Base-by-base conservation (phyloP, 108 stramenopile species). In the Asterionellopsis glacialis region DNA sequence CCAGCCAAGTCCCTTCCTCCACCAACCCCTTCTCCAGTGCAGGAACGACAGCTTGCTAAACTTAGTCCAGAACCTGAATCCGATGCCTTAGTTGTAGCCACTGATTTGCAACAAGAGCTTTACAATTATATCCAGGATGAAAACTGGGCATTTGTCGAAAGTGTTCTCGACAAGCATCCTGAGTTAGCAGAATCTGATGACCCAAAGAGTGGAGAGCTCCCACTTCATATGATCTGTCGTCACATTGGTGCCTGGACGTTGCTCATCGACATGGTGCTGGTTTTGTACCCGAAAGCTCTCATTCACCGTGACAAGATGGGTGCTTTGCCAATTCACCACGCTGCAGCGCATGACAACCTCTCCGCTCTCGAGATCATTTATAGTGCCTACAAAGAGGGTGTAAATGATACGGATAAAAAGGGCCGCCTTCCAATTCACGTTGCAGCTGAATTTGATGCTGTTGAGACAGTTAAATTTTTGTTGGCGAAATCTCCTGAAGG, bases 91-190 rank as follows among this genome's bases (percentile, higher is more conserved):
- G 27, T 51, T 23, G 48, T 51, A 12, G 21, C 21, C 10, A 58
- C 16, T 12, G 57, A 42, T 43, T 39, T 16, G n/a, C 57, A 42
- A 54, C 63, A 42, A 55, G 83, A 80, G 44, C 75, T 92, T 11
- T 79, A 76, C 22, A 73, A 64, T 38, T 68, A 84, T 23, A 86
- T 92, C 33, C 79, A 84, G 23, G 75, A 83, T 54, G 85, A 93
- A 27, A 88, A 93, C 61, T 93, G 92, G 92, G 81, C 85, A 26
- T 84, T 84, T 73, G 92, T 90, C 11, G 92, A 93, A 53, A 84
- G 78, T 40, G 82, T 93, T 63, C 70, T 93, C 25, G 88, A 93
- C 65, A 85, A 87, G 60, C 77, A 88, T 40, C 92, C 92, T n/a
- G 76, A 85, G 12, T 67, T 93, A n/a, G 86, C 87, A 7, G 84